Conservation (phyloP, 2,329 filamentous ascomycete species). For the Alternaria infectoria region DNA sequence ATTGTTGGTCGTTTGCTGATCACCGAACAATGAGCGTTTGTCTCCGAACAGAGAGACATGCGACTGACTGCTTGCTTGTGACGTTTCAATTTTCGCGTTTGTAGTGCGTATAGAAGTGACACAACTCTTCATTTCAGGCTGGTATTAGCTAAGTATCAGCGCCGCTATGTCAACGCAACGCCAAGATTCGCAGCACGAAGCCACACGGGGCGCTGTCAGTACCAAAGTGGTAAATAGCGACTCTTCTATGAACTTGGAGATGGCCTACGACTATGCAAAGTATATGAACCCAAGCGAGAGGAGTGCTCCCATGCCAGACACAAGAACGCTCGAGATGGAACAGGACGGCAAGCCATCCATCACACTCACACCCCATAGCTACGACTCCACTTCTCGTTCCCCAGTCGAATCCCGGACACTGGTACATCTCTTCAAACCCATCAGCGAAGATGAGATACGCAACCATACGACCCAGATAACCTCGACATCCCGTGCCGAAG, state of each 20-base stretch:
- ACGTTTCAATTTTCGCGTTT: not conserved
- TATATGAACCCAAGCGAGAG: not conserved
- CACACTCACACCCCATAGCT: no score
- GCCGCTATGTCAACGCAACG: not conserved
- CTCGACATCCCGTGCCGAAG: not conserved
- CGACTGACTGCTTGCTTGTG: not conserved
- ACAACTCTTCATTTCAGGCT: not conserved
- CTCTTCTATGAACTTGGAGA: not conserved
- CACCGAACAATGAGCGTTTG: not conserved
- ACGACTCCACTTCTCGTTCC: not conserved
- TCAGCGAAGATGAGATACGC: not conserved
- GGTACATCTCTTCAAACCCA: not conserved
- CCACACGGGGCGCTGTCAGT: not conserved
- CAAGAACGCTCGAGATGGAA: not conserved
- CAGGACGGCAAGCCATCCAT: not conserved
- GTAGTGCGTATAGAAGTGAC: not conserved
- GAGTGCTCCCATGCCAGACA: not conserved
- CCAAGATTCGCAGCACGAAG: not conserved
- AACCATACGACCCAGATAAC: not conserved
- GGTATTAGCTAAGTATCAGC: not conserved
- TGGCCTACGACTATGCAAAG: not conserved
- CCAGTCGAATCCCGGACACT: not conserved
- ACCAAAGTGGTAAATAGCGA: not conserved
- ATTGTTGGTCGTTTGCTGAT: not conserved
- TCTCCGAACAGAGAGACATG: not conserved